phyloP scores from a whole-genome alignment of 257 asterid genomes.

The Thymus quinquecostatus region DNA sequence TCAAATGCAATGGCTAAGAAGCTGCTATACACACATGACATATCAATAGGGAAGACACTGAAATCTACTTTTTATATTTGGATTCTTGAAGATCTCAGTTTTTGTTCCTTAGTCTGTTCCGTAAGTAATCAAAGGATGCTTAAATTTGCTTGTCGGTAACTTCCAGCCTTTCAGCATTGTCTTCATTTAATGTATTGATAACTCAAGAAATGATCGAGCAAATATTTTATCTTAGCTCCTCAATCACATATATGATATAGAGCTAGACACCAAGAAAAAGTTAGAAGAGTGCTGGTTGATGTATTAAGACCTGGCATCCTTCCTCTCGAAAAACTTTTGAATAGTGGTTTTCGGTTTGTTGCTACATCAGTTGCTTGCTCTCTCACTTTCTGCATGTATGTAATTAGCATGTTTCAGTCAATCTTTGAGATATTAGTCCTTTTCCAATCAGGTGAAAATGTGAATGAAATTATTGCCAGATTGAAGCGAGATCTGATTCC shows the following conservation, averaged over 20 bases:
- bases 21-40: background rate
- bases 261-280: too few species aligned
- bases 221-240: too few species aligned
- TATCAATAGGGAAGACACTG: background rate
- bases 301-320: too few species aligned
- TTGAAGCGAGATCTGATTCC: constrained; percentile 86
- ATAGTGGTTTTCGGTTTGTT: background rate
- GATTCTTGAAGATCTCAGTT: background rate
- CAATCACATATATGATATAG: too few species aligned
- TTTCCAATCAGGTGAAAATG: constrained; percentile 58
- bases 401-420: background rate
- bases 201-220: too few species aligned
- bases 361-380: background rate
- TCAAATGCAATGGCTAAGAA: constrained; percentile 1
- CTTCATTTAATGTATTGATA: too few species aligned
- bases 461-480: constrained; percentile 65
- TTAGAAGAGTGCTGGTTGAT: too few species aligned
- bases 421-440: constrained; percentile 8
- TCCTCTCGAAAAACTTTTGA: too few species aligned
- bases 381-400: background rate
- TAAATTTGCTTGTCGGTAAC: background rate
- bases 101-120: background rate
- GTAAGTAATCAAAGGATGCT: too few species aligned
- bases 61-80: background rate
- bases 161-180: background rate